phyloP scores from a whole-genome alignment of 1,284 basidiomycete species.

The Melampsora americana region DNA sequence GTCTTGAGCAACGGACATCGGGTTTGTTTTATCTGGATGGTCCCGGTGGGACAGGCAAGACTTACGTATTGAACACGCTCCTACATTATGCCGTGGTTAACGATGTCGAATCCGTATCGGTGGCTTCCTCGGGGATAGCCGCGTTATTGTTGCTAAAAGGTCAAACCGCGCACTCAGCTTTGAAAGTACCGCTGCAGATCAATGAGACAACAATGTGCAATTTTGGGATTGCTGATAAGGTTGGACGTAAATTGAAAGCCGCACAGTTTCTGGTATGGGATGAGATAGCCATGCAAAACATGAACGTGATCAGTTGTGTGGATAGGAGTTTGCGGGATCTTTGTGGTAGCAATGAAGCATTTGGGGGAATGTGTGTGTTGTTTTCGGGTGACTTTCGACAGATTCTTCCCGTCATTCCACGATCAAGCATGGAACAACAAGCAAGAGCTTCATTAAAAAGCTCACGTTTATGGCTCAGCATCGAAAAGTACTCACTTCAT shows the following conservation, averaged over 20 bases:
- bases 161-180: conserved; percentile 57
- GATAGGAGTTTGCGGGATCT: conserved; percentile 2
- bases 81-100: background rate
- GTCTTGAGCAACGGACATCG: no score
- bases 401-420: conserved; percentile 2
- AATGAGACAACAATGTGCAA: background rate
- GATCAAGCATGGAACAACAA: no score
- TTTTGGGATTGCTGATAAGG: no score
- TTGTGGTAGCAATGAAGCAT: background rate
- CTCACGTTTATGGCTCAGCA: background rate
- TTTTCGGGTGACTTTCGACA: conserved; percentile 19
- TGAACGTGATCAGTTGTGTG: conserved; percentile 19
- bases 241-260: background rate
- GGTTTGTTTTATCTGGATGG: conserved; percentile 58
- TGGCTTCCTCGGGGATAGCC: conserved; percentile 57
- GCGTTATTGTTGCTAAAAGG: conserved; percentile 57
- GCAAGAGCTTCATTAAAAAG: background rate
- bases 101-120: conserved; percentile 49
- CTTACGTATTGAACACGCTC: conserved; percentile 56
- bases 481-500: no score
- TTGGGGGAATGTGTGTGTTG: conserved; percentile 7
- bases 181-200: conserved; percentile 56
- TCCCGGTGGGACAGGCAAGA: conserved; percentile 60
- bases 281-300: conserved; percentile 18
- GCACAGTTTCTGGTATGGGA: conserved; percentile 24